phyloP scores from a whole-genome alignment of 2,329 filamentous ascomycete genomes.

The Thelonectria olida region DNA sequence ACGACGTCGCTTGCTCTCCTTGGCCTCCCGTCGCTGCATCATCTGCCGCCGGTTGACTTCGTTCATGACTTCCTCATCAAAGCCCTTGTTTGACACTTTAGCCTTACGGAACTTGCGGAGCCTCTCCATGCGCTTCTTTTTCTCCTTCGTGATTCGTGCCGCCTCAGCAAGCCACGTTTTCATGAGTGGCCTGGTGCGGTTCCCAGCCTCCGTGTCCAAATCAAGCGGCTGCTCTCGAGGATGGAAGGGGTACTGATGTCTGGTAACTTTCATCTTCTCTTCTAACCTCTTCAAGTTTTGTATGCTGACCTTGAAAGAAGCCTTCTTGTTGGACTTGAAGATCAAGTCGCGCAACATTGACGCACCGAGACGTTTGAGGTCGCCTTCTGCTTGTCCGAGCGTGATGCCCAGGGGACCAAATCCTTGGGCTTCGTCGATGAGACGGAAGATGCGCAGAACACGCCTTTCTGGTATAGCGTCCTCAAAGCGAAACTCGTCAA shows the following conservation, averaged over 20 bases:
- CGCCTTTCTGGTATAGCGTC: conserved; percentile 23
- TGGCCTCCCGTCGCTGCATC: conserved; percentile 1
- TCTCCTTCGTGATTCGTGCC: not conserved
- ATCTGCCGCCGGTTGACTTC: not conserved
- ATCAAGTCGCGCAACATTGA: conserved; percentile 29
- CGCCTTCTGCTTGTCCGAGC: conserved; percentile 28
- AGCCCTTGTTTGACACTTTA: not conserved
- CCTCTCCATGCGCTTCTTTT: not conserved
- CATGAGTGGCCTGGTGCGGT: not conserved
- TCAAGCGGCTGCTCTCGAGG: conserved; percentile 9
- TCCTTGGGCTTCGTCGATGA: conserved; percentile 35
- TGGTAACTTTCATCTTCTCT: conserved; percentile 17
- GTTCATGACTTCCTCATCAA: not conserved
- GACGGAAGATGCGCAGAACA: conserved; percentile 20
- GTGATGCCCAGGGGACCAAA: conserved; percentile 3
- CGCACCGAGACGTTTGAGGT: conserved; percentile 37
- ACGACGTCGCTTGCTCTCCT: conserved; percentile 1
- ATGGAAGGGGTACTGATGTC: conserved; percentile 20
- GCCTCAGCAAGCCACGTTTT: not conserved
- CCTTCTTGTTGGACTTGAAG: conserved; percentile 15
- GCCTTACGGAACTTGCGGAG: not conserved
- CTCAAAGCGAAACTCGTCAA: conserved; percentile 31
- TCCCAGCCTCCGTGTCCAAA: conserved; percentile 2
- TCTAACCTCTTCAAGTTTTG: conserved; percentile 15
- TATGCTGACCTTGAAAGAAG: not conserved